These are phyloP conservation scores for Fusarium setosum DNA, from an alignment of 2,329 filamentous ascomycete genomes.

Conservation along the genomic window DNA sequence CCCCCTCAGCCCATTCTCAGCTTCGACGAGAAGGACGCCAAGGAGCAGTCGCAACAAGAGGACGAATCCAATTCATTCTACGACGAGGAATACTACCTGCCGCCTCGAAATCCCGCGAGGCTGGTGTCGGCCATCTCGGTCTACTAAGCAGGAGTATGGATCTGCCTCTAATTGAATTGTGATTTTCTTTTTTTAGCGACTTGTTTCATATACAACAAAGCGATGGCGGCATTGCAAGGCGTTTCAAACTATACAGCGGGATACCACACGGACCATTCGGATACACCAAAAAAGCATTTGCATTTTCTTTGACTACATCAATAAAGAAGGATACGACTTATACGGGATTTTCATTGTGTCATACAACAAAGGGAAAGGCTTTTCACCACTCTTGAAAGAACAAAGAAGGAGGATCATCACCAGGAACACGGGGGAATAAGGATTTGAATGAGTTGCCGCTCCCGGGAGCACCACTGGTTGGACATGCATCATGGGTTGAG, in stretches of 20 bases:
- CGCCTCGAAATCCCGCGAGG: constrained; percentile 61
- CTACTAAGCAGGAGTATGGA: constrained; percentile 57
- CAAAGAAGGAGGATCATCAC: constrained; percentile 28
- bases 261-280: constrained; percentile 46
- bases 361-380: constrained; percentile 30
- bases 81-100: constrained; percentile 65
- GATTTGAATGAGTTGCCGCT: constrained; percentile 36
- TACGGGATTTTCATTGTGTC: constrained; percentile 29
- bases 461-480: constrained; percentile 25
- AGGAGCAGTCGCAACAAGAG: constrained; percentile 54
- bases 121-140: constrained; percentile 67
- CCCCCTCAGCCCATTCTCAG: constrained; percentile 68
- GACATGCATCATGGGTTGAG: constrained; percentile 37
- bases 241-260: constrained; percentile 40
- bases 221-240: constrained; percentile 45
- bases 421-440: constrained; percentile 25
- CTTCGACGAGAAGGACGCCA: constrained; percentile 69
- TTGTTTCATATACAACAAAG: constrained; percentile 39
- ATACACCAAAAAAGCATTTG: constrained; percentile 34
- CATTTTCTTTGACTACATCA: constrained; percentile 23
- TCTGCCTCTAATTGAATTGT: constrained; percentile 30
- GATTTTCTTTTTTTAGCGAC: constrained; percentile 37
- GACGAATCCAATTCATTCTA: constrained; percentile 55
- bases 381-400: constrained; percentile 41
- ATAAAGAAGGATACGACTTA: constrained; percentile 13